These are phyloP conservation scores for Sphaerulina musiva DNA, from an alignment of 2,329 filamentous ascomycete genomes.

Conservation along the genomic window DNA sequence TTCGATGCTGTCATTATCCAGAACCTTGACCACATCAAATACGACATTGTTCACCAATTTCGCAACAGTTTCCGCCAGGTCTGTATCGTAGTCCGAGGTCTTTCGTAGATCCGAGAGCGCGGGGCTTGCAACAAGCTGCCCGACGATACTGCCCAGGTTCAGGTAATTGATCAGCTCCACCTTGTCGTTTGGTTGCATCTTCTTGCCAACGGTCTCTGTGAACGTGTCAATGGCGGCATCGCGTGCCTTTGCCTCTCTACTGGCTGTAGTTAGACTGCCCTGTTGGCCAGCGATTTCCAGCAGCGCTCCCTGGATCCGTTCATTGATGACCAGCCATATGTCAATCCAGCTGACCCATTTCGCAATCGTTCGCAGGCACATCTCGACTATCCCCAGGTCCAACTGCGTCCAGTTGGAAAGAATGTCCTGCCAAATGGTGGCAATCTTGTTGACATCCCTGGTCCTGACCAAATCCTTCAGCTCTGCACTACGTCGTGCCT, in stretches of 20 bases:
- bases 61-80: constrained; percentile 88
- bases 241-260: constrained; percentile 63
- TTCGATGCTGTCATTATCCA: constrained; percentile 63
- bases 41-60: constrained; percentile 90
- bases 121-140: constrained; percentile 76
- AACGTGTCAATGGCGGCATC: constrained; percentile 91
- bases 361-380: constrained; percentile 84
- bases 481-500: constrained; percentile 78
- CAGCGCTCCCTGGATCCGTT: constrained; percentile 75
- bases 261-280: constrained; percentile 54
- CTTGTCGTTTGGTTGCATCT: constrained; percentile 93
- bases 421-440: constrained; percentile 85
- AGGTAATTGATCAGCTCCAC: constrained; percentile 88
- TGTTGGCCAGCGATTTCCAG: constrained; percentile 78
- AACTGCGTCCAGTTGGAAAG: constrained; percentile 65
- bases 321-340: constrained; percentile 86
- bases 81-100: constrained; percentile 85
- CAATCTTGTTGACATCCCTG: constrained; percentile 82
- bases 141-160: constrained; percentile 76
- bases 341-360: constrained; percentile 99
- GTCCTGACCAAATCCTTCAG: constrained; percentile 85
- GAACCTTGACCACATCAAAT: constrained; percentile 75
- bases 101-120: constrained; percentile 70
- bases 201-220: constrained; percentile 93
- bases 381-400: constrained; percentile 68